Evolutionary conservation across 2,329 filamentous ascomycete species (phyloP).

Genomic region (Atkinsonella texensis): DNA sequence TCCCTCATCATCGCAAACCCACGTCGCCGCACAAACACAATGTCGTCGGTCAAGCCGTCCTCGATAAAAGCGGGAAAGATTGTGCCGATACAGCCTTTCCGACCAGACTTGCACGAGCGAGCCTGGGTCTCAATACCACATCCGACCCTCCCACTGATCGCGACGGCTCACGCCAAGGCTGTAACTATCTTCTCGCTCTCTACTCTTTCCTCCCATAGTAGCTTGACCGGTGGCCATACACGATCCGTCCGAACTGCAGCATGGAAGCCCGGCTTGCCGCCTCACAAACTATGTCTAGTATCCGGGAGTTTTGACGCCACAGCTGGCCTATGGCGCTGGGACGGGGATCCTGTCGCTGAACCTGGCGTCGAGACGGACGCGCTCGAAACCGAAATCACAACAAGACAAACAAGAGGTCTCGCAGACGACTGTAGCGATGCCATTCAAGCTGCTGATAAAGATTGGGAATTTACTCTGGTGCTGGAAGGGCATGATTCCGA

Average conservation of each 20-base stretch:
- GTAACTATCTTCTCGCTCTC: constrained; percentile 83
- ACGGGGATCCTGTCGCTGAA: constrained; percentile 30
- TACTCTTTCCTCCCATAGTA: constrained; percentile 66
- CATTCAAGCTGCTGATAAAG: constrained; percentile 40
- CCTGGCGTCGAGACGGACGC: constrained; percentile 12
- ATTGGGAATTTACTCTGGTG: constrained; percentile 87
- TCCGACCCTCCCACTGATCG: constrained; percentile 74
- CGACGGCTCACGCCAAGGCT: constrained; percentile 76
- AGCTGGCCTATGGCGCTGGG: constrained; percentile 70
- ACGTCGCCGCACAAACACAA: not conserved
- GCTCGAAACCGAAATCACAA: constrained; percentile 32
- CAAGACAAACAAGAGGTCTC: constrained; percentile 1
- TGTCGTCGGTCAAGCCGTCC: constrained; percentile 2
- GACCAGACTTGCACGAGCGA: constrained; percentile 51
- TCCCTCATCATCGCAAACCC: not conserved
- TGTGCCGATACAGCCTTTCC: constrained; percentile 35
- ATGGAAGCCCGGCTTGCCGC: constrained; percentile 67
- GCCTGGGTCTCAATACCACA: constrained; percentile 82
- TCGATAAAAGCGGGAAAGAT: constrained; percentile 1
- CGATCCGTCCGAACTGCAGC: constrained; percentile 75
- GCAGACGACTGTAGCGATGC: constrained; percentile 3
- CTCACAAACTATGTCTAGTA: constrained; percentile 62
- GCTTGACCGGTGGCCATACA: constrained; percentile 77
- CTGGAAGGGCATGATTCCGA: constrained; percentile 93
- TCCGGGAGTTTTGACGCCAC: constrained; percentile 92